These are phyloP conservation scores for Pulchroboletus neoregius DNA, from an alignment of 1,284 basidiomycete species.

Conservation along the genomic window DNA sequence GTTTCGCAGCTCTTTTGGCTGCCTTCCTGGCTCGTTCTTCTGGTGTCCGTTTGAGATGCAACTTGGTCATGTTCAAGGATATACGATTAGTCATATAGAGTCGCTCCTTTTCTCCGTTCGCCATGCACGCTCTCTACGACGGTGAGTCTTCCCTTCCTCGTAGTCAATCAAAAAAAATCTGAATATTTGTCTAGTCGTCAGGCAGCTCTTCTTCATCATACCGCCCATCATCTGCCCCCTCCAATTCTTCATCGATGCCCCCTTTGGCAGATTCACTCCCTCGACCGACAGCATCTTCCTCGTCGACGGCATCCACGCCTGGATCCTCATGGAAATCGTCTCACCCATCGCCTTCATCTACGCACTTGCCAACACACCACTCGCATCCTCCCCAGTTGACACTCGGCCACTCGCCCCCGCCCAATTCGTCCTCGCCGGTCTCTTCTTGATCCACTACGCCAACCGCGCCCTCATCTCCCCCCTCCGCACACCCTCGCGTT, in stretches of 20 bases:
- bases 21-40: slow-evolving; percentile 45
- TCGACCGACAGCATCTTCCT: slow-evolving; percentile 43
- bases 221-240: slow-evolving; percentile 23
- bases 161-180: not conserved
- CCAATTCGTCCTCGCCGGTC: slow-evolving; percentile 51
- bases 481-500: slow-evolving; percentile 76
- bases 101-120: too few species aligned
- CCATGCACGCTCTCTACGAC: slow-evolving; percentile 29
- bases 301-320: slow-evolving; percentile 62
- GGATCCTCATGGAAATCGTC: slow-evolving; percentile 86
- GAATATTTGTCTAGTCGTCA: slow-evolving; percentile 15
- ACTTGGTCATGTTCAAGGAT: slow-evolving; percentile 46
- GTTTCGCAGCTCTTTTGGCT: slow-evolving; percentile 40
- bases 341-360: slow-evolving; percentile 60
- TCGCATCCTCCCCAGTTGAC: slow-evolving; percentile 29
- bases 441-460: slow-evolving; percentile 76
- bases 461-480: slow-evolving; percentile 85
- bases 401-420: slow-evolving; percentile 36
- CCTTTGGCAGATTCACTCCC: slow-evolving; percentile 74
- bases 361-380: slow-evolving; percentile 50
- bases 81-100: slow-evolving; percentile 6
- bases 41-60: slow-evolving; percentile 68
- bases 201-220: slow-evolving; percentile 30
- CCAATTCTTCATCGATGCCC: slow-evolving; percentile 54
- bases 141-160: slow-evolving; percentile 9